A percentile compares a stretch with the other conserved stretches of the same genome.
phyloP scores from a whole-genome alignment of 805 yeast genomes.

The Candida arabinofermentans region DNA sequence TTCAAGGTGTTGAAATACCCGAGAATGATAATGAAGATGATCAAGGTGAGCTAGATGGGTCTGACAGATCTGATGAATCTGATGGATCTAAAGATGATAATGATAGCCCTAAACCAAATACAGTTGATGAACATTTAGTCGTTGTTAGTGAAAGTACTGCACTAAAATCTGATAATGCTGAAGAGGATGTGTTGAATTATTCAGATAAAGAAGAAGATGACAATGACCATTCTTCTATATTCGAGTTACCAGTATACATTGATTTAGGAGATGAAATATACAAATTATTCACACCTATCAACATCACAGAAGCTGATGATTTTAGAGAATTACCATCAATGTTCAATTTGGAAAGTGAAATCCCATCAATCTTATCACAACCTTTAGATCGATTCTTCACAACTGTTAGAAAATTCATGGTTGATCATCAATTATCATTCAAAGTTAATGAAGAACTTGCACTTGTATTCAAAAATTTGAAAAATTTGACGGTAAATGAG shows the following conservation, averaged over 20 bases:
- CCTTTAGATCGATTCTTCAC: conserved; percentile 9
- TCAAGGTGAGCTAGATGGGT: neutral
- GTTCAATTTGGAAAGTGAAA: conserved; percentile 13
- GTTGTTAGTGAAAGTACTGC: too few relatives aligned
- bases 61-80: too few relatives aligned
- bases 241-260: conserved; percentile 25
- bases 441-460: conserved; percentile 10
- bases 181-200: too few relatives aligned
- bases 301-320: conserved; percentile 20
- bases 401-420: conserved; percentile 8
- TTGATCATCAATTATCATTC: conserved; percentile 5
- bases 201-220: too few relatives aligned
- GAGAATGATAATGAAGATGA: too few relatives aligned
- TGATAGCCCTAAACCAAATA: neutral
- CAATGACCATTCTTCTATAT: too few relatives aligned
- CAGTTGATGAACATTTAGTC: too few relatives aligned
- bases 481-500: conserved; percentile 21
- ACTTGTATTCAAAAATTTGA: conserved; percentile 18
- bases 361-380: conserved; percentile 7
- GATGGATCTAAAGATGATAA: too few relatives aligned
- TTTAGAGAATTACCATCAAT: conserved; percentile 20
- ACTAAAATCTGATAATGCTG: neutral
- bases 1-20: too few relatives aligned
- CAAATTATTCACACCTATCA: conserved; percentile 20
- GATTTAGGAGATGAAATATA: conserved; percentile 26